Evolutionary conservation across 202 grass and related monocot species (phyloP).

Genomic region (Thinopyrum obtusiflorum): DNA sequence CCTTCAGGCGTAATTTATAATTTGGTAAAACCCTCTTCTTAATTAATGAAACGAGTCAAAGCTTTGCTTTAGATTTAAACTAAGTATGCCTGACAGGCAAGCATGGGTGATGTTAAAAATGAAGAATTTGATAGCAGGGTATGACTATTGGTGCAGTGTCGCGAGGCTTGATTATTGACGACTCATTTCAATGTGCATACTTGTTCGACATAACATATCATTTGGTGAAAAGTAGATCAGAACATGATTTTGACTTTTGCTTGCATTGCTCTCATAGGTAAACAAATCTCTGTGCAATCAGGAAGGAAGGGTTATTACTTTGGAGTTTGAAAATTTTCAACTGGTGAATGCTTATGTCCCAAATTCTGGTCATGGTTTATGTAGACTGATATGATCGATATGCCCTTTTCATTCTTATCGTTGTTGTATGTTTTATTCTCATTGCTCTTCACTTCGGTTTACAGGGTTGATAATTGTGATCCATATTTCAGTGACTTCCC

Average conservation of each 20-base stretch:
- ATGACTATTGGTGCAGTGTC: too few relatives aligned
- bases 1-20: too few relatives aligned
- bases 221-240: background rate
- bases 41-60: too few relatives aligned
- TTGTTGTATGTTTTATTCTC: background rate
- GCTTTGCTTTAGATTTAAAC: too few relatives aligned
- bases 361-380: constrained; percentile 55
- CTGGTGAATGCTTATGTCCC: constrained; percentile 63
- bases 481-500: too few relatives aligned
- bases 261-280: constrained; percentile 38
- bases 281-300: constrained; percentile 61
- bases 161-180: too few relatives aligned
- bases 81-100: too few relatives aligned
- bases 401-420: background rate
- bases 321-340: constrained; percentile 69
- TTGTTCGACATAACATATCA: background rate
- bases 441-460: constrained; percentile 28
- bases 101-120: too few relatives aligned
- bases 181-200: background rate
- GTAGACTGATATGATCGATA: constrained; percentile 38
- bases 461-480: constrained; percentile 5
- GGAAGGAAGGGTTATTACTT: constrained; percentile 62
- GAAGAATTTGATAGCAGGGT: too few relatives aligned
- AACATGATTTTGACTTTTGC: background rate
- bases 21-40: too few relatives aligned